phyloP scores from a whole-genome alignment of 2,329 filamentous ascomycete species.

The Aurifilum marmelostoma region DNA sequence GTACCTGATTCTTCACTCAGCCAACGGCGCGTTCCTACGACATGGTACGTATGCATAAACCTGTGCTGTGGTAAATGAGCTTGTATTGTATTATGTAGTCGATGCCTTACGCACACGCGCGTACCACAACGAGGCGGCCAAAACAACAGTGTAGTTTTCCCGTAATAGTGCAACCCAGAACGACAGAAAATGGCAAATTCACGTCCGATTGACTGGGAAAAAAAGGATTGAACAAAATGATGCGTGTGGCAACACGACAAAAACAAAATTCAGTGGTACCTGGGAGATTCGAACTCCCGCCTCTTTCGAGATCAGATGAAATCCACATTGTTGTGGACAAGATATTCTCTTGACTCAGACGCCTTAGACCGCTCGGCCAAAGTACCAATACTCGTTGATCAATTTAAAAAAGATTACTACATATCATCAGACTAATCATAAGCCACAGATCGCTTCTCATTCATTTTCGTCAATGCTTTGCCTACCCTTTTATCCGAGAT shows the following conservation, averaged over 20 bases:
- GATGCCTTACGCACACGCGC: neutral
- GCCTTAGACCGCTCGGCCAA: too few species aligned
- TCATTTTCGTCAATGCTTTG: too few species aligned
- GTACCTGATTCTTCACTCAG: neutral
- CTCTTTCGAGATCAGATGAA: neutral
- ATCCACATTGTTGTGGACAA: neutral
- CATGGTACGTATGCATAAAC: neutral
- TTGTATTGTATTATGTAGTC: neutral
- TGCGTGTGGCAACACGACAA: neutral
- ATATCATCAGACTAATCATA: too few species aligned
- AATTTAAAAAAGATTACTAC: too few species aligned
- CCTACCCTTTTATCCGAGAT: too few species aligned
- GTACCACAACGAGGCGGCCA: neutral
- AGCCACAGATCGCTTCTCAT: too few species aligned
- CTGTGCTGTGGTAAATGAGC: neutral
- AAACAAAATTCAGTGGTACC: neutral
- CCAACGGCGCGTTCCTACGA: neutral
- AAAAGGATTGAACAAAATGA: too few species aligned
- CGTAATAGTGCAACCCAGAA: too few species aligned
- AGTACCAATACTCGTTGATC: conserved; percentile 21
- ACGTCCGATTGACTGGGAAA: too few species aligned
- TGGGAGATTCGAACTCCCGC: neutral
- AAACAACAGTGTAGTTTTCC: too few species aligned
- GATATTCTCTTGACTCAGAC: too few species aligned
- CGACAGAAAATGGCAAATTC: too few species aligned